Conservation (phyloP, 139 green algal genomes). For the Auxenochlorella pyrenoidosa region DNA sequence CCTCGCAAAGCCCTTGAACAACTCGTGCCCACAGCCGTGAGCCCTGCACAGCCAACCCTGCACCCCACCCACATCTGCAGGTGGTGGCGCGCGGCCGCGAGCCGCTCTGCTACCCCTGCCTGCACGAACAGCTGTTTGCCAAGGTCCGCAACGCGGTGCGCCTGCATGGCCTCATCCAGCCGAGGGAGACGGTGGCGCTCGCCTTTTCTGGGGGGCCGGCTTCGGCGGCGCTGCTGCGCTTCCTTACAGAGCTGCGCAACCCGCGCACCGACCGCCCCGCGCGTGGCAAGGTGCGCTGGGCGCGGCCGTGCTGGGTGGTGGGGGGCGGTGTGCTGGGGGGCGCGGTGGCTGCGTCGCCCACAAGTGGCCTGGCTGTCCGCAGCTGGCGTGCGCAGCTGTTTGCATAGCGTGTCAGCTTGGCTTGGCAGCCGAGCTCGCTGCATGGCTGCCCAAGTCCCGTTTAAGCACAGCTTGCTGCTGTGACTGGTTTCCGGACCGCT, state of each 20-base stretch:
- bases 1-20: background rate
- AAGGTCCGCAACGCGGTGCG: conserved; percentile 58
- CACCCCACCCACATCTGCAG: conserved; percentile 30
- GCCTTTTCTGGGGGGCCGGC: conserved; percentile 67
- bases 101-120: conserved; percentile 64
- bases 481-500: background rate
- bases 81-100: conserved; percentile 60
- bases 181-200: conserved; percentile 58
- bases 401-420: background rate
- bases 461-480: background rate
- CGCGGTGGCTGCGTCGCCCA: no score
- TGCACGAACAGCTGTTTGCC: conserved; percentile 49
- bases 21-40: background rate
- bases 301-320: no score
- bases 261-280: conserved; percentile 40
- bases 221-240: conserved; percentile 57
- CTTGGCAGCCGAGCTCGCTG: no score
- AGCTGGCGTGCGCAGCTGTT: background rate
- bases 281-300: conserved; percentile 56
- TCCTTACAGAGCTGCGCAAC: conserved; percentile 58
- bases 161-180: conserved; percentile 39
- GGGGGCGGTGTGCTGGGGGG: no score
- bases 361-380: no score
- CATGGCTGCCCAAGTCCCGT: no score
- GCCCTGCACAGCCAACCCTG: background rate